Evolutionary conservation across 768 basidiomycete genomes (phyloP), one percentile per base, ranked within the genome.

Genomic region (Boletus huronensis): DNA sequence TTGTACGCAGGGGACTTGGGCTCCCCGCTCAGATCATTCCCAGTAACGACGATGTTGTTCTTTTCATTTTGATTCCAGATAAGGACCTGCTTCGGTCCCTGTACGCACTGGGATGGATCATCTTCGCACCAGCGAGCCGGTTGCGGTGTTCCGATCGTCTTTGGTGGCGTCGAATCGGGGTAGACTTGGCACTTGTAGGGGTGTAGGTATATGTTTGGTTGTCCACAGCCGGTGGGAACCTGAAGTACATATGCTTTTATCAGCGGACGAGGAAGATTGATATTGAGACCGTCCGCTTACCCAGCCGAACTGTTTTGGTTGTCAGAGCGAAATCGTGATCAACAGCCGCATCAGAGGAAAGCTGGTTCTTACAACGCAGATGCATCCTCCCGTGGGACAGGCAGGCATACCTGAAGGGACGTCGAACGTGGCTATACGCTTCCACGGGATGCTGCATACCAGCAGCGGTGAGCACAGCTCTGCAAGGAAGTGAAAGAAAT

Each of bases 381-480:
- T 10, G 7, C 62, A 63, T 11, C 50, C 55, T n/a, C 0, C 0
- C 26, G 0, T 11, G 11, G 54, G 58, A 46, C 62, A 63, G 4
- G 16, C 0, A 11, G 58, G 55, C 50, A 63, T 2, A 1, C 42
- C 44, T 6, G 14, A 0, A 14, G 62, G 62, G 21, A 64, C n/a
- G 0, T 42, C 4, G 19, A 58, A 64, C 3, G 7, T 16, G 19
- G 11, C 3, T 0, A 6, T 0, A 16, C 52, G 62, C 14, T 35
- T 19, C n/a, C 21, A 63, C 13, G 63, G 63, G 4, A 59, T 49
- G 1, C 63, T 63, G 28, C 14, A 44, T n/a, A 11, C 9, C 9
- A 25, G 10, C 9, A 25, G 10, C 14, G 7, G 5, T 63, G 11
- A 52, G 50, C 25, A 19, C 42, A 35, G 13, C 19, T 5, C 28